Evolutionary conservation across 345 rosid species (phyloP).

Genomic region (Populus tremula): DNA sequence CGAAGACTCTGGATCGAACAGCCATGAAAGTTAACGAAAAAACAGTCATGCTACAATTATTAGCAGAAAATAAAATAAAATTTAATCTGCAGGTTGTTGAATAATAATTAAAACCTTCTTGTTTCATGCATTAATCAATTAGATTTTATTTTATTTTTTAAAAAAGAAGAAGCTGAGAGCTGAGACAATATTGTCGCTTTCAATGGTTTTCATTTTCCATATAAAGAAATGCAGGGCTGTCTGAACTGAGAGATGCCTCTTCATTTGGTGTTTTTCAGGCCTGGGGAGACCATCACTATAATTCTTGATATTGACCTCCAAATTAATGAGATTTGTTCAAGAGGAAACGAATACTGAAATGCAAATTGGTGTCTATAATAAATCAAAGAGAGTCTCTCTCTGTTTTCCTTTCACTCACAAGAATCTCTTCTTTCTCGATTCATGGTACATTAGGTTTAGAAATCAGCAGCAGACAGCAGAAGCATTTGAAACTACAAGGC

Average conservation of each 20-base stretch:
- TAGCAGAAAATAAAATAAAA: not conserved
- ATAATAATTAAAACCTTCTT: too few species aligned
- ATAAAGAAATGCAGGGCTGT: not conserved
- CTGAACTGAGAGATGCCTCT: constrained; percentile 1
- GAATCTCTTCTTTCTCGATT: not conserved
- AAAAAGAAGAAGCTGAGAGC: not conserved
- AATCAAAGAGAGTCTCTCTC: not conserved
- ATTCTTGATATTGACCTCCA: constrained; percentile 2
- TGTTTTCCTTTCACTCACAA: not conserved
- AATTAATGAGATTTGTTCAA: not conserved
- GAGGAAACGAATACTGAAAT: not conserved
- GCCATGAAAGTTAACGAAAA: too few species aligned
- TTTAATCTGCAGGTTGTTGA: too few species aligned
- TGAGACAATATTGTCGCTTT: not conserved
- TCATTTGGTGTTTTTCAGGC: not conserved
- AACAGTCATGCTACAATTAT: not conserved
- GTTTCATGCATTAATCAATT: too few species aligned
- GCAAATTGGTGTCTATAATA: not conserved
- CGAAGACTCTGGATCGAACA: too few species aligned
- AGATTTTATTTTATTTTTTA: too few species aligned
- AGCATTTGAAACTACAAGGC: too few species aligned
- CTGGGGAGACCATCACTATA: not conserved
- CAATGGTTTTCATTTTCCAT: not conserved
- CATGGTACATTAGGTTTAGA: not conserved
- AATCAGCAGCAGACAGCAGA: too few species aligned